Conservation (phyloP, 1,284 basidiomycete species). For the Retiboletus fuscus region DNA sequence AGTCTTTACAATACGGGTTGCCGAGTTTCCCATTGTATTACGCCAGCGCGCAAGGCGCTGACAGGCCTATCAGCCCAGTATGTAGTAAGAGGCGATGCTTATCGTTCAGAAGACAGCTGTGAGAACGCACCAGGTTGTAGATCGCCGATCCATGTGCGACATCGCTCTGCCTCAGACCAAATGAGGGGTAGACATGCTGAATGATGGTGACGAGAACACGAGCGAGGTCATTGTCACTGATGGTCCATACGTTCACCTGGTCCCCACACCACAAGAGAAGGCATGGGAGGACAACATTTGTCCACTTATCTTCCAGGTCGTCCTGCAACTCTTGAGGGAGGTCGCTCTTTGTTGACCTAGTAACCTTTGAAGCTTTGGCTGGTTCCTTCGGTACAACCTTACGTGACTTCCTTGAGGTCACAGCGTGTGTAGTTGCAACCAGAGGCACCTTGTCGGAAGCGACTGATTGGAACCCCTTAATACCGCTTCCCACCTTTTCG, state of each 20-base stretch:
- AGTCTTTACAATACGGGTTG: neutral
- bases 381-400: neutral
- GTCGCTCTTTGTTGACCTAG: neutral
- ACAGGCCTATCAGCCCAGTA: neutral
- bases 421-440: too few relatives aligned
- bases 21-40: neutral
- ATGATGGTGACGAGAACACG: neutral
- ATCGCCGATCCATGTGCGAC: neutral
- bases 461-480: neutral
- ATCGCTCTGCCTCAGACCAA: neutral
- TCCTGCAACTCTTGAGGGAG: neutral
- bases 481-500: neutral
- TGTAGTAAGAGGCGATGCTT: too few relatives aligned
- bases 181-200: neutral
- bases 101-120: neutral
- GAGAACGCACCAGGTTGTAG: neutral
- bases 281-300: neutral
- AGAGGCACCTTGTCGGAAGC: too few relatives aligned
- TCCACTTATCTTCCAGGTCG: neutral
- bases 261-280: conserved; percentile 9
- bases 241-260: neutral
- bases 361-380: neutral
- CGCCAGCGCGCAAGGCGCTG: neutral
- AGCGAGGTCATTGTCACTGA: neutral
- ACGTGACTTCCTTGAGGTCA: neutral